Evolutionary conservation across 768 basidiomycete species (phyloP), one percentile per base, ranked within the genome.

Genomic region (Tricholoma hemisulphureum): DNA sequence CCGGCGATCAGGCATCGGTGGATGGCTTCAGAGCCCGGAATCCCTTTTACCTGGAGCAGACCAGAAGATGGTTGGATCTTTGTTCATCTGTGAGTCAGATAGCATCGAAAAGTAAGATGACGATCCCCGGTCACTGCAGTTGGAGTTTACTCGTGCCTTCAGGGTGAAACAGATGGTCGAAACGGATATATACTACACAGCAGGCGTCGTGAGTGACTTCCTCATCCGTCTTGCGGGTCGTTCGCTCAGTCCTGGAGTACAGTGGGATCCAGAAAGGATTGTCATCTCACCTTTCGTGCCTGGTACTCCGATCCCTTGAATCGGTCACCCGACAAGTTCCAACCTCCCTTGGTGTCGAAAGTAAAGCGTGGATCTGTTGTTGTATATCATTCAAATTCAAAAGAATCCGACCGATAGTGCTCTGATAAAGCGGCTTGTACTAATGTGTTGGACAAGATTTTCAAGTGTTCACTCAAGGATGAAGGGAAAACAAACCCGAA

Each of bases 251-350:
- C 9, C 9, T 24, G 18, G 37, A 29, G 11, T 39, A 11, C 58
- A 86, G 85, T 86, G 85, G 85, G 83, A 86, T 59, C 71, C 75
- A 51, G 81, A 83, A 62, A 83, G 76, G 61, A 50, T 85, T 14
- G 70, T 77, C 2, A 82, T 86, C 45, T 57, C 73, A 21, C 83
- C 84, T 1, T 75, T 80, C 43, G 37, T 74, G 4, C 69, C 75
- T 61, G 80, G 75, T 23, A 75, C 75, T 16, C 61, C 68, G 10
- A 63, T 65, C 43, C 66, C 66, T 37, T 68, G 55, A 64, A 28
- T n/a, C 9, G 14, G 29, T 10, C 5, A 31, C 10, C 29, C 5
- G 9, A 34, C 10, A 13, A 34, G 14, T 13, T 10, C 14, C 32
- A 2, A 34, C 32, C 10, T 10, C 7, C 10, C 14, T 10, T 13